Conservation (phyloP, 2,329 filamentous ascomycete genomes). For the Sporothrix pseudoabietina region DNA sequence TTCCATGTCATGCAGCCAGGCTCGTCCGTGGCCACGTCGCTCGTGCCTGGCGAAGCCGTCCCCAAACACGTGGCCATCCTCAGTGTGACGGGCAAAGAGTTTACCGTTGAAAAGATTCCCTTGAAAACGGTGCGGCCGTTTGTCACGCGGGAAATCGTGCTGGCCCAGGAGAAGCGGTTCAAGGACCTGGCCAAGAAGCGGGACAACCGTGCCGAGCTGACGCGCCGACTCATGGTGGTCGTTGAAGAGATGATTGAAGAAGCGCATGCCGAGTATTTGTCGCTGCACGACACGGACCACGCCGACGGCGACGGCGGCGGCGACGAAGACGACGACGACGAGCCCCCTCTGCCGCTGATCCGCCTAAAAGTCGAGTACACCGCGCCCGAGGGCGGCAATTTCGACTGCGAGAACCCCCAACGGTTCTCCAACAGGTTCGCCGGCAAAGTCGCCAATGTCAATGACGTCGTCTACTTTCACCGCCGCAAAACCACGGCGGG, state of each 20-base stretch:
- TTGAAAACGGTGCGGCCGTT: slow-evolving; percentile 91
- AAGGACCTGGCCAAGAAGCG: slow-evolving; percentile 76
- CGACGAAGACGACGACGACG: slow-evolving; percentile 59
- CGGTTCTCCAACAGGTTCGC: slow-evolving; percentile 92
- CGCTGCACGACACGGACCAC: slow-evolving; percentile 65
- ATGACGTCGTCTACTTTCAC: slow-evolving; percentile 91
- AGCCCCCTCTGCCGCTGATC: slow-evolving; percentile 76
- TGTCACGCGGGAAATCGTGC: slow-evolving; percentile 77
- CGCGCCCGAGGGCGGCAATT: slow-evolving; percentile 79
- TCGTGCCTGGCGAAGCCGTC: slow-evolving; percentile 86
- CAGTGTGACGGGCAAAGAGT: slow-evolving; percentile 79
- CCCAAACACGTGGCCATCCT: slow-evolving; percentile 88
- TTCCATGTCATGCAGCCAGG: slow-evolving; percentile 98
- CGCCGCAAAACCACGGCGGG: slow-evolving; percentile 73
- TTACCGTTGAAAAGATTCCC: slow-evolving; percentile 76
- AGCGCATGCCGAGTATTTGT: slow-evolving; percentile 78
- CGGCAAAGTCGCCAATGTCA: slow-evolving; percentile 88
- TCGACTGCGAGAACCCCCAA: slow-evolving; percentile 92
- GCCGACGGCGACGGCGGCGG: slow-evolving; percentile 60
- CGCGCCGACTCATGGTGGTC: slow-evolving; percentile 70
- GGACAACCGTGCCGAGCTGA: slow-evolving; percentile 81
- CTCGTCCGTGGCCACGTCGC: slow-evolving; percentile 90
- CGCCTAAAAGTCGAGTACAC: slow-evolving; percentile 90
- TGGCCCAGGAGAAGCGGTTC: slow-evolving; percentile 75
- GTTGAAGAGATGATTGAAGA: slow-evolving; percentile 87